These are phyloP conservation scores for Calonectria leucothoes DNA, from an alignment of 2,329 filamentous ascomycete species.

Conservation along the genomic window DNA sequence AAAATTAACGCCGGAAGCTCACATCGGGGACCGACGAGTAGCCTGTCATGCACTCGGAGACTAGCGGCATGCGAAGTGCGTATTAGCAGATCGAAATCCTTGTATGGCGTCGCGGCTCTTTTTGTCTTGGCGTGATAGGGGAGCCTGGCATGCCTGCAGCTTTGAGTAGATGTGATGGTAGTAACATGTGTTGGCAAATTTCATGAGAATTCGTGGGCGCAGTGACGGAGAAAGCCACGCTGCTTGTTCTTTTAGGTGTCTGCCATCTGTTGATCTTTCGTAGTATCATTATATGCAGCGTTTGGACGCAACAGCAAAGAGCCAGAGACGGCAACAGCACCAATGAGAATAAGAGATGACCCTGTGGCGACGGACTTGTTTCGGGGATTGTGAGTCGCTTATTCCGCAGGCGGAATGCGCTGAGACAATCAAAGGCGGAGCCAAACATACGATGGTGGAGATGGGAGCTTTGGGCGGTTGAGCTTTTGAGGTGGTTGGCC, in stretches of 20 bases:
- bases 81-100: conserved; percentile 35
- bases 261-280: background rate
- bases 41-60: conserved; percentile 22
- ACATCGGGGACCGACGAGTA: conserved; percentile 5
- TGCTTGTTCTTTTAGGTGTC: background rate
- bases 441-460: conserved; percentile 31
- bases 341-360: conserved; percentile 8
- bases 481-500: background rate
- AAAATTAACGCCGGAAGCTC: conserved; percentile 12
- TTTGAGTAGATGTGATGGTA: background rate
- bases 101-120: conserved; percentile 37
- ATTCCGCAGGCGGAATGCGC: conserved; percentile 26
- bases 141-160: conserved; percentile 20
- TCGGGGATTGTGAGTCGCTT: conserved; percentile 26
- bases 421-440: conserved; percentile 28
- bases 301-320: background rate
- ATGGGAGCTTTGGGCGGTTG: conserved; percentile 6
- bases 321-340: conserved; percentile 9
- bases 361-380: conserved; percentile 20
- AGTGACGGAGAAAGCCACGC: background rate
- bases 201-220: no score
- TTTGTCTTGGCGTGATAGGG: conserved; percentile 33
- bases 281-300: background rate
- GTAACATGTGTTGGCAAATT: background rate
- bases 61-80: conserved; percentile 25